phyloP scores from a whole-genome alignment of 2,329 filamentous ascomycete species.

The Botryosphaeria dothidea region DNA sequence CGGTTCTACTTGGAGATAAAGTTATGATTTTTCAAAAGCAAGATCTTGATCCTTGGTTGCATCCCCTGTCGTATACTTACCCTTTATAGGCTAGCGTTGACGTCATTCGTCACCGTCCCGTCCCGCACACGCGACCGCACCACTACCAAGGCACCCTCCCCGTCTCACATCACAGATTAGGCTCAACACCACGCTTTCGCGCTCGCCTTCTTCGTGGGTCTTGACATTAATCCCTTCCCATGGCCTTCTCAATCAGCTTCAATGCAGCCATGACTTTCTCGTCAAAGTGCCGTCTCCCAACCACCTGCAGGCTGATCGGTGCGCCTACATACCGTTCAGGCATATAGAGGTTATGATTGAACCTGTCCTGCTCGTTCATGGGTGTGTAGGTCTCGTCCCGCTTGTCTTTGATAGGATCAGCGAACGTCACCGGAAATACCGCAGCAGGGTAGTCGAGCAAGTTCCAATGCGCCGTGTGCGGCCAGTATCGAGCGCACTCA shows the following conservation, averaged over 20 bases:
- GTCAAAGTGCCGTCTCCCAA: conserved; percentile 55
- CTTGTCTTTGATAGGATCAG: not conserved
- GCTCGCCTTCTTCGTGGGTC: not conserved
- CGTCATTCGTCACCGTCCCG: not conserved
- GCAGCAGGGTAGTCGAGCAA: conserved; percentile 64
- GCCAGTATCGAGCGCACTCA: conserved; percentile 59
- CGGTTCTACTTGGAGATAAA: too few relatives aligned
- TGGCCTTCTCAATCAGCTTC: conserved; percentile 23
- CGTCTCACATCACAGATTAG: too few relatives aligned
- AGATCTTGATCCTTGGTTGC: not conserved
- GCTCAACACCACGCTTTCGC: too few relatives aligned
- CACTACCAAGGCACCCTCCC: too few relatives aligned
- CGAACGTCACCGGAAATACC: conserved; percentile 41
- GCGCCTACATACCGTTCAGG: conserved; percentile 51
- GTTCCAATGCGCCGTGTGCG: conserved; percentile 69
- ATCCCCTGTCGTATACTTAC: conserved; percentile 3
- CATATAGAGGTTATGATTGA: conserved; percentile 32
- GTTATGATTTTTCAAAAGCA: too few relatives aligned
- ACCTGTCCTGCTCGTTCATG: conserved; percentile 48
- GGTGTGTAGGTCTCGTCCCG: conserved; percentile 19
- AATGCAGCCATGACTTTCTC: conserved; percentile 51
- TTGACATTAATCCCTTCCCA: not conserved
- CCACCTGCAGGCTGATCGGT: conserved; percentile 55
- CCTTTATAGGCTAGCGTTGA: not conserved
- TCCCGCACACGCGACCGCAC: not conserved